phyloP scores from a whole-genome alignment of 2,329 filamentous ascomycete species.

The Botrytis paeoniae region DNA sequence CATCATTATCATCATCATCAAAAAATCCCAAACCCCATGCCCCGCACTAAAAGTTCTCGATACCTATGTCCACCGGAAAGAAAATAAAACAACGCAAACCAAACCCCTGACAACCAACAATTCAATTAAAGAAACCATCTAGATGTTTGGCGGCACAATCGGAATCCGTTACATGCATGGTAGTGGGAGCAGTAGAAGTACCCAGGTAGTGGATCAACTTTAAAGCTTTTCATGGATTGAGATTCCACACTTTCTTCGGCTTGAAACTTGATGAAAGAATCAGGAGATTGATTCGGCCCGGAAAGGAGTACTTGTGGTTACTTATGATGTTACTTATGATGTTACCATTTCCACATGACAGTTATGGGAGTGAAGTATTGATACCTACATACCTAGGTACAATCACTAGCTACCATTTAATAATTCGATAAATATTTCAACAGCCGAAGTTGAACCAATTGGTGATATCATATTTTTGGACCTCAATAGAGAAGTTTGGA shows the following conservation, averaged over 20 bases:
- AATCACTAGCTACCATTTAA: not conserved
- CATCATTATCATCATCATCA: too few species aligned
- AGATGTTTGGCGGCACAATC: not conserved
- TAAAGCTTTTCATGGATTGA: not conserved
- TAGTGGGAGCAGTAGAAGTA: not conserved
- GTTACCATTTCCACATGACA: not conserved
- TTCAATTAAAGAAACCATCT: not conserved
- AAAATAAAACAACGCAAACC: not conserved
- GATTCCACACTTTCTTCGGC: not conserved
- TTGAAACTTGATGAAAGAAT: not conserved
- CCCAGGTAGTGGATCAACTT: not conserved
- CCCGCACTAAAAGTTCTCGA: not conserved
- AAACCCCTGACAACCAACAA: not conserved
- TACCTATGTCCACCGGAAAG: not conserved
- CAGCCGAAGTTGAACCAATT: not conserved
- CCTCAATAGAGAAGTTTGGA: not conserved
- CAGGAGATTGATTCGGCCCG: not conserved
- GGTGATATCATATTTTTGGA: constrained; percentile 1
- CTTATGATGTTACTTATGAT: not conserved
- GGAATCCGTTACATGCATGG: not conserved
- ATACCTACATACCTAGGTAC: too few species aligned
- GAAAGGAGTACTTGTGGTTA: not conserved
- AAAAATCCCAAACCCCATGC: not conserved
- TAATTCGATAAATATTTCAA: not conserved
- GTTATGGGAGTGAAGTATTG: not conserved